These are phyloP conservation scores for Lactarius pseudohatsudake DNA, from an alignment of 768 basidiomycete genomes.

Conservation along the genomic window DNA sequence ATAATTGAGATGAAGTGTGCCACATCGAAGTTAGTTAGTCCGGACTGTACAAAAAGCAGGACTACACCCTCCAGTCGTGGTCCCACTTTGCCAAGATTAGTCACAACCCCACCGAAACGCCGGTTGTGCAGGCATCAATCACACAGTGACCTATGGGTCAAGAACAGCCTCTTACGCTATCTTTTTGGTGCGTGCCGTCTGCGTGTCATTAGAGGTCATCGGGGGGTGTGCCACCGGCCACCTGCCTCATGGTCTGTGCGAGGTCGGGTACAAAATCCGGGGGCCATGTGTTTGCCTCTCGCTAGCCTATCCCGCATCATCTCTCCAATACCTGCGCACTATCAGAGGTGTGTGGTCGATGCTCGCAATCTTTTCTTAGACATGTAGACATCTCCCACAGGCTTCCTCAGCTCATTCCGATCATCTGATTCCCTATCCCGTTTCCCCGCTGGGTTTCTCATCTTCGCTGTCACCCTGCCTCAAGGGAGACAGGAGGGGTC, in stretches of 20 bases:
- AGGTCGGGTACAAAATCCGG: constrained; percentile 28
- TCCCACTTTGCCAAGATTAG: neutral
- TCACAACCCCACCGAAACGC: neutral
- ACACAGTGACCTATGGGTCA: neutral
- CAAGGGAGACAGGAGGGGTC: constrained; percentile 27
- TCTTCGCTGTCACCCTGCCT: constrained; percentile 25
- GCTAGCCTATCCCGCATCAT: constrained; percentile 23
- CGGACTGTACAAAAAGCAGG: neutral
- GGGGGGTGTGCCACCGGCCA: constrained; percentile 20
- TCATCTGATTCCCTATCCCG: constrained; percentile 16
- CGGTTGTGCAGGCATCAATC: neutral
- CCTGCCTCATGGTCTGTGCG: constrained; percentile 22
- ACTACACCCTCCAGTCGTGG: neutral
- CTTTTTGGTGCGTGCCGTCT: constrained; percentile 20
- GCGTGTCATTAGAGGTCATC: constrained; percentile 27
- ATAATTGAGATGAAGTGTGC: too few relatives aligned
- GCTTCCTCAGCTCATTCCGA: constrained; percentile 22
- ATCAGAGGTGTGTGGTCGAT: constrained; percentile 23
- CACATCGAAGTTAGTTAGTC: neutral
- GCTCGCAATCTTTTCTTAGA: constrained; percentile 19
- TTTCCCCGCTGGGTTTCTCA: constrained; percentile 16
- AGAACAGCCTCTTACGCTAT: constrained; percentile 26
- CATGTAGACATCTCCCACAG: constrained; percentile 9
- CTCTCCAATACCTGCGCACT: constrained; percentile 17
- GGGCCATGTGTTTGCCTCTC: constrained; percentile 25